These are phyloP conservation scores for Tuber aestivum DNA, from an alignment of 495 filamentous ascomycete species.

Conservation along the genomic window DNA sequence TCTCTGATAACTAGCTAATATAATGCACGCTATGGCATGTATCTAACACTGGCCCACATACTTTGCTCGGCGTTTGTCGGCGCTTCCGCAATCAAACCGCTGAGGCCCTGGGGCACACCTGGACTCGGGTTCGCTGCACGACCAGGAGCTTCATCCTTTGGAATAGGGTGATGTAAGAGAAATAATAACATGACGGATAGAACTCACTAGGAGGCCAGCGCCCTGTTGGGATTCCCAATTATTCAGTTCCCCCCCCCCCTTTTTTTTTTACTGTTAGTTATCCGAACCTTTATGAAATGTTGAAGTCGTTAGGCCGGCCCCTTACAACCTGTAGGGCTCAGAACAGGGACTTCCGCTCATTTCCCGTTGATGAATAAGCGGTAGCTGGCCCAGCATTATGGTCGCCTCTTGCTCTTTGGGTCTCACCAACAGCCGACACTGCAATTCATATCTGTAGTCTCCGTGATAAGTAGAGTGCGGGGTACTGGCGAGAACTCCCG, in stretches of 20 bases:
- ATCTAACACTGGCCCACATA: no score
- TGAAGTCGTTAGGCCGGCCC: neutral
- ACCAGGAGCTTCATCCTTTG: no score
- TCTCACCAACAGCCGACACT: neutral
- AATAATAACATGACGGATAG: no score
- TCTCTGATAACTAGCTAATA: neutral
- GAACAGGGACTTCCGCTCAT: neutral
- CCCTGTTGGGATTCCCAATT: no score
- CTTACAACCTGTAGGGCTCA: neutral
- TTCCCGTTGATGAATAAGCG: neutral
- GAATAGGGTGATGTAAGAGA: no score
- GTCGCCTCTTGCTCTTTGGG: neutral
- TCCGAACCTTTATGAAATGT: neutral
- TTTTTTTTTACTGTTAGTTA: neutral
- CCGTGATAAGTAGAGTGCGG: neutral
- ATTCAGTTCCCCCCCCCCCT: no score
- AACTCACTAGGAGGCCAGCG: no score
- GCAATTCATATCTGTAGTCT: neutral
- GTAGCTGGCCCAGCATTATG: neutral
- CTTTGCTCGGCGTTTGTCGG: no score
- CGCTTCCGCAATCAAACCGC: no score
- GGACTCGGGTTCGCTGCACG: no score
- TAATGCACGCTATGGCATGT: no score
- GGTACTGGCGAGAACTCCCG: neutral
- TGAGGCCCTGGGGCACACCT: no score